These are phyloP conservation scores for Ceratocystis papillata DNA, from an alignment of 2,329 filamentous ascomycete species.

Conservation along the genomic window DNA sequence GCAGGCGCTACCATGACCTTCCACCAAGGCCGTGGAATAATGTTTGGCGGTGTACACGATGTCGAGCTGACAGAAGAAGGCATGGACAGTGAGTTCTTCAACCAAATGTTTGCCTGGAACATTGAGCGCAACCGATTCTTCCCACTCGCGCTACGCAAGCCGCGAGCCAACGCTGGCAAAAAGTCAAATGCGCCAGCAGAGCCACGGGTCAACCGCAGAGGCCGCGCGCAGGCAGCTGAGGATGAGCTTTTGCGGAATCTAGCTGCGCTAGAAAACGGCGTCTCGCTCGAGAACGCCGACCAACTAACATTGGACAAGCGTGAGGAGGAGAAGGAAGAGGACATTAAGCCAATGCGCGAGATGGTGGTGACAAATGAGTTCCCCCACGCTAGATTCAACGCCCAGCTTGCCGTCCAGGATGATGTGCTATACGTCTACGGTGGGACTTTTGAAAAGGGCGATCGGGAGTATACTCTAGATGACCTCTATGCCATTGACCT, in stretches of 20 bases:
- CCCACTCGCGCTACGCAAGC: conserved; percentile 63
- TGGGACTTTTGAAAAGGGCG: conserved; percentile 89
- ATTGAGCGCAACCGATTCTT: conserved; percentile 94
- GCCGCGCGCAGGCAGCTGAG: conserved; percentile 78
- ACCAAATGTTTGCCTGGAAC: conserved; percentile 84
- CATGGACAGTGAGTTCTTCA: conserved; percentile 96
- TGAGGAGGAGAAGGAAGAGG: conserved; percentile 36
- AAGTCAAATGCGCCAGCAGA: conserved; percentile 41
- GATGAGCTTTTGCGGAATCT: conserved; percentile 82
- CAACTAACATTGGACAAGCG: conserved; percentile 43
- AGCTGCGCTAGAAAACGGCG: conserved; percentile 69
- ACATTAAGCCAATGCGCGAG: conserved; percentile 48
- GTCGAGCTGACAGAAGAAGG: conserved; percentile 85
- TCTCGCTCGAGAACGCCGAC: conserved; percentile 45
- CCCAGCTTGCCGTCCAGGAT: conserved; percentile 79
- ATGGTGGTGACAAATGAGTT: conserved; percentile 65
- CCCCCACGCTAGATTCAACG: conserved; percentile 84
- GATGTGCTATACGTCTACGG: conserved; percentile 91
- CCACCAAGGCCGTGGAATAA: conserved; percentile 84
- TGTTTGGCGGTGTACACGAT: conserved; percentile 91
- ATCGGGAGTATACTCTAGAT: conserved; percentile 90
- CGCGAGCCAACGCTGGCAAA: conserved; percentile 48
- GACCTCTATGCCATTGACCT: conserved; percentile 88
- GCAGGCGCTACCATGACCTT: conserved; percentile 89
- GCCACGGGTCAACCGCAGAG: conserved; percentile 50